Conservation (phyloP, 345 rosid genomes). For the Xanthoceras sorbifolium region DNA sequence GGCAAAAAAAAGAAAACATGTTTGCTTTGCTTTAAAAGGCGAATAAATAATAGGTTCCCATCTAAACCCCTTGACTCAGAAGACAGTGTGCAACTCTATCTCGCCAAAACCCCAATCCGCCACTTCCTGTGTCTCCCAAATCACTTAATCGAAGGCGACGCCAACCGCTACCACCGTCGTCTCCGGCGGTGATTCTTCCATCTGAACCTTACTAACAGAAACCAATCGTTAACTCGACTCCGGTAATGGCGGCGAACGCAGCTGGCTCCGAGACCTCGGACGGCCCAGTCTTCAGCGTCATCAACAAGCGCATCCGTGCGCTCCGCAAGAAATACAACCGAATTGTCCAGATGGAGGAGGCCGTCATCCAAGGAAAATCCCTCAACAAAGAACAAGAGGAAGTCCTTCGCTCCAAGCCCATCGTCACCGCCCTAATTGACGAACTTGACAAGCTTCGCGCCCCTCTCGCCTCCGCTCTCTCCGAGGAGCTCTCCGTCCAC, state of each 20-base stretch:
- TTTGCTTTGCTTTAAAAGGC: too few species aligned
- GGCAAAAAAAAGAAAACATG: background rate
- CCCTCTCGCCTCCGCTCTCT: constrained; percentile 63
- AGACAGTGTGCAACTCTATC: background rate
- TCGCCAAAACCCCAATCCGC: constrained; percentile 10
- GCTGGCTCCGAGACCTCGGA: constrained; percentile 46
- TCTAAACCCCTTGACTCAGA: constrained; percentile 1
- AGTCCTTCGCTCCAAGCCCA: constrained; percentile 77
- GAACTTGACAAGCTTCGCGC: constrained; percentile 87
- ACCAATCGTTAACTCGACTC: background rate
- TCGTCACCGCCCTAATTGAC: constrained; percentile 62
- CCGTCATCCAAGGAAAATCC: constrained; percentile 72
- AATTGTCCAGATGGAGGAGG: constrained; percentile 79
- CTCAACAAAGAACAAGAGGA: constrained; percentile 89
- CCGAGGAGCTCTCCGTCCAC: constrained; percentile 69
- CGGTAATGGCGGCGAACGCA: constrained; percentile 31
- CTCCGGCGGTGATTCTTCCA: constrained; percentile 20
- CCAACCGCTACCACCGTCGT: constrained; percentile 15
- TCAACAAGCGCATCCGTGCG: constrained; percentile 92
- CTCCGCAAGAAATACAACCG: constrained; percentile 86
- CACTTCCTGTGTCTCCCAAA: constrained; percentile 7
- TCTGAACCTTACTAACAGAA: background rate
- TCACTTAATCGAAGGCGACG: background rate
- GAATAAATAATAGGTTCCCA: too few species aligned
- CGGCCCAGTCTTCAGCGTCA: constrained; percentile 76